Base-by-base conservation (phyloP, 2,329 filamentous ascomycete genomes). In the Phyllosticta paracitricarpa region DNA sequence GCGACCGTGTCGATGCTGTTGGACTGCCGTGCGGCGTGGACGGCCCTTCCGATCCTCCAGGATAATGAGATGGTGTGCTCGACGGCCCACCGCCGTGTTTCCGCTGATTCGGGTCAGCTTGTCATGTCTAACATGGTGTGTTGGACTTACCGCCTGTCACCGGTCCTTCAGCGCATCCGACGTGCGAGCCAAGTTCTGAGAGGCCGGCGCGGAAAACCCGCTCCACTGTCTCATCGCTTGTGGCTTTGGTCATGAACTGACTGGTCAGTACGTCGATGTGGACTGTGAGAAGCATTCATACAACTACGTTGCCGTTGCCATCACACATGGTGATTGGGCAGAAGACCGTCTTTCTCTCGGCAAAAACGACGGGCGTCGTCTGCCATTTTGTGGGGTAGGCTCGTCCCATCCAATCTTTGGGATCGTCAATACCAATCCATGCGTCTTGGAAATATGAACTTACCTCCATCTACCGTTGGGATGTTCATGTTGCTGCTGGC, bases 341-440 rank as follows among this genome's bases (percentile, higher is more conserved):
- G 57, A 77, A 73, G n/a, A 74, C 62, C 12, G 73, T 72, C n/a
- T 71, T 66, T 26, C 72, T 69, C 61, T 77, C 70, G 19, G 71
- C 72, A 58, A 76, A 77, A 1, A 78, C 73, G 6, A 76, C 75
- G 0, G 75, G 75, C 2, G 75, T 78, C 4, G 72, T 76, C 61
- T 77, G 75, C 71, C 75, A 76, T 54, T 73, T 75, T 0, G 74
- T 77, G n/a, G 77, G 77, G 64, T 77, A 79, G 6, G 76, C 77
- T 19, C 77, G 68, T 9, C 77, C 78, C 78, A 80, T 80, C 69
- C 77, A 73, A 64, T 80, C 78, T 48, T 48, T 12, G 9, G 14
- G n/a, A 7, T 25, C n/a, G 17, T 54, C 19, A 25, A 17, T 24
- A 22, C 19, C 19, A 1, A 54, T 54, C 10, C 52, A 14, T 7